Conservation (phyloP, 306 rosid genomes). For the Echinosophora koreensis region DNA sequence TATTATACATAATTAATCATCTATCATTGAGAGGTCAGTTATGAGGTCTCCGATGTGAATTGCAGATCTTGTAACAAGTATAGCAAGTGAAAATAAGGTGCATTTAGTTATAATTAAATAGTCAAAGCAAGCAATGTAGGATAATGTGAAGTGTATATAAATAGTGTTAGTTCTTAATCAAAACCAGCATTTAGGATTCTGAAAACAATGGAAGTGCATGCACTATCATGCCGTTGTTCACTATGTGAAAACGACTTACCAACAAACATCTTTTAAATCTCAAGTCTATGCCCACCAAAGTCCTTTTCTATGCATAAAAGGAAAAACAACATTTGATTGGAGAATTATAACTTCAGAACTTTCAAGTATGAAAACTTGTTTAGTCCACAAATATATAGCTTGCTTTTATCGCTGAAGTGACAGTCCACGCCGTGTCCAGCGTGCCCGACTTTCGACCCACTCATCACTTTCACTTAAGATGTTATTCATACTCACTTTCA, state of each 20-base stretch:
- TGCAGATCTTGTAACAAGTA: too few relatives aligned
- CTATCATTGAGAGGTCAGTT: too few relatives aligned
- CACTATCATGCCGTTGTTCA: conserved; percentile 17
- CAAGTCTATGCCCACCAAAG: not conserved
- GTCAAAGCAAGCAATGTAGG: too few relatives aligned
- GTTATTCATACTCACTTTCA: too few relatives aligned
- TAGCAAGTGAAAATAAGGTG: too few relatives aligned
- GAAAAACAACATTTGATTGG: conserved; percentile 32
- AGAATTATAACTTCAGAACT: conserved; percentile 29
- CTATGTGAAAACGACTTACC: conserved; percentile 10
- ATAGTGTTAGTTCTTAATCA: conserved; percentile 5
- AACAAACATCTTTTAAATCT: not conserved
- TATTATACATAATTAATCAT: too few relatives aligned
- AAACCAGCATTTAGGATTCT: conserved; percentile 12
- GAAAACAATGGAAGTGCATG: conserved; percentile 25
- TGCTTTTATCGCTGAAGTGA: not conserved
- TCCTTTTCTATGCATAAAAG: conserved; percentile 32
- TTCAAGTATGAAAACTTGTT: not conserved
- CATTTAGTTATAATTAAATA: too few relatives aligned
- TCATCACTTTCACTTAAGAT: not conserved
- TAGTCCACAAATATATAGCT: conserved; percentile 1
- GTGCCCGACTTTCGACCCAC: conserved; percentile 30
- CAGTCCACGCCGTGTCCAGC: conserved; percentile 13
- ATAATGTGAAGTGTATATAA: too few relatives aligned
- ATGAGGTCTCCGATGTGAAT: too few relatives aligned